Evolutionary conservation across 2,329 filamentous ascomycete species (phyloP), one percentile per base, ranked within the genome.

Genomic region (Diaporthe batatas): DNA sequence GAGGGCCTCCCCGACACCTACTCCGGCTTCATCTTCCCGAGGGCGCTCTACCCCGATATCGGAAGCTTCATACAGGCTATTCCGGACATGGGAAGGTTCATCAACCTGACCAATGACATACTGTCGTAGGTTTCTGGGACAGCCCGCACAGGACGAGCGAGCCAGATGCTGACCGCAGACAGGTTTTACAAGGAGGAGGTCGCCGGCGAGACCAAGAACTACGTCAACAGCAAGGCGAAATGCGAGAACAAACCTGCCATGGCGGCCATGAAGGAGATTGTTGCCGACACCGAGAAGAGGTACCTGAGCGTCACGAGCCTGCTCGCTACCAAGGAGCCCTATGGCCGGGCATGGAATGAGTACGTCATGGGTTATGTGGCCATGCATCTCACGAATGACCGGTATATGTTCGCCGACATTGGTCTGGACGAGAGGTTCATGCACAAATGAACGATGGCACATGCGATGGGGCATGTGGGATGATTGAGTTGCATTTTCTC

Each of bases 131-230:
- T 77, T 34, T 3, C 8, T 3, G 8, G n/a, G 23, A 10, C 11
- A 8, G 29, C 11, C 3, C 1, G 18, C 36, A 55, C n/a, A 53
- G 34, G 39, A 12, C 6, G 11, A 1, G 1, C 14, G 2, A 6
- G 3, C 18, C 59, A 8, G 6, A 6, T 55, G 21, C 70, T 68
- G 32, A 68, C 14, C 18, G 3, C 0, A 16, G 12, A 0, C 39
- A 80, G 77, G 2, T 80, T 80, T 57, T 80, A 80, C 23, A 80
- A 80, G 11, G 79, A 80, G 59, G 79, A 80, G 47, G 74, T 74
- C 44, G 77, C 74, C 0, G 78, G 77, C 4, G 79, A 80, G 36
- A 71, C 55, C 2, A 64, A 75, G 16, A 80, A 80, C 65, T 80
- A 79, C 32, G 76, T 80, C 11, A 76, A 77, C 34, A 77, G 75